Base-by-base conservation (phyloP, 2,329 filamentous ascomycete genomes). In the Fusarium sp. region DNA sequence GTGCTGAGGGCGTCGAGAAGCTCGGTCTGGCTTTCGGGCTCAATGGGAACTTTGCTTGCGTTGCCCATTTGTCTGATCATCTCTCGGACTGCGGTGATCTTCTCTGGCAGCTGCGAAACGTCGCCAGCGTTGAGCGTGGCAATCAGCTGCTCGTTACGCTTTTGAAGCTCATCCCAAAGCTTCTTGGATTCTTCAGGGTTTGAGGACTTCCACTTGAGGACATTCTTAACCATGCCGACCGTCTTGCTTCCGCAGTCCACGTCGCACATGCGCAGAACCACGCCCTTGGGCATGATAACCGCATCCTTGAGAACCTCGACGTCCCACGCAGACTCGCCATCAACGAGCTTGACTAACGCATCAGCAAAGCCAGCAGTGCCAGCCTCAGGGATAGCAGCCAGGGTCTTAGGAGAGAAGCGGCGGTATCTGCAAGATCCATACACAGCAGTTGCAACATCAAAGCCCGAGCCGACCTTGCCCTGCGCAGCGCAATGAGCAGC, bases 171-270 rank as follows among this genome's bases (percentile, higher is more conserved):
- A 46, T 86, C 85, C 93, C 94, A 98, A 20, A 98, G 83, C 64
- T 79, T 75, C 66, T 88, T 87, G 3, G 94, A 90, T n/a, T 85
- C 87, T 5, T 85, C 84, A 0, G 84, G 81, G 21, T 93, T 88
- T 47, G 86, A 80, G 49, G 88, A 87, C 52, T 92, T 85, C 96
- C 96, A 99, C 31, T 87, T 86, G 5, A 98, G 85, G 16, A 99
- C 93, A 77, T 93, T 88, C 82, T 95, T 97, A 37, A 98, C 96
- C 96, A 99, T 98, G 16, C 93, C 88, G 0, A 97, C 94, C 10
- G 95, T 98, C 82, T 97, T 89, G 48, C 91, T 95, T 31, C 96
- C 96, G 77, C 94, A 97, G 77, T 97, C 93, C 9, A 99, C 96
- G 77, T 99, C 96, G 76, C 94, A 97, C 91, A 99, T 96, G 63